Conservation (phyloP, 148 eudicot species). For the Heliamphora exappendiculata region DNA sequence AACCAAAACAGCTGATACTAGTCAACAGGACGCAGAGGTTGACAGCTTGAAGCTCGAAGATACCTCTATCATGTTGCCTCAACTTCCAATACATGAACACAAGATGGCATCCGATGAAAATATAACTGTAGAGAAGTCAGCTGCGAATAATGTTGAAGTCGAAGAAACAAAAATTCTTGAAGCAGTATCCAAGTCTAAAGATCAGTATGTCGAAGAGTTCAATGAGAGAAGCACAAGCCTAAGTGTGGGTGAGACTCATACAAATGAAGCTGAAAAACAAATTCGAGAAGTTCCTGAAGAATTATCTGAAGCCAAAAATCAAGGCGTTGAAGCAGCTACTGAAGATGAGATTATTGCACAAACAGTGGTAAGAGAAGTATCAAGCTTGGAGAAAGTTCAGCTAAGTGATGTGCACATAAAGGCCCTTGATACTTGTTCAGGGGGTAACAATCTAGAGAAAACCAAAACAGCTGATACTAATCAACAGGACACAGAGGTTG, state of each 20-base stretch:
- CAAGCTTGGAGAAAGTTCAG: neutral
- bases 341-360: neutral
- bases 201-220: slow-evolving; percentile 7
- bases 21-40: neutral
- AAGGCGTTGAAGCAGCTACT: neutral
- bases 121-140: neutral
- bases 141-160: neutral
- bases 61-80: neutral
- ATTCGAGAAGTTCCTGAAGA: neutral
- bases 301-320: neutral
- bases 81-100: neutral
- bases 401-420: slow-evolving; percentile 4
- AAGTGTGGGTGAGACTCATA: slow-evolving; percentile 4
- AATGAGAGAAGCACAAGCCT: slow-evolving; percentile 1
- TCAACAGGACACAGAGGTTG: slow-evolving; percentile 15
- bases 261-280: neutral
- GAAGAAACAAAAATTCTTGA: neutral
- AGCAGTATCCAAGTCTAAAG: neutral
- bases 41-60: neutral
- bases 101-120: neutral
- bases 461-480: neutral
- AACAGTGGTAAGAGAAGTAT: neutral
- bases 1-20: neutral
- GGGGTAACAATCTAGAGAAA: neutral
- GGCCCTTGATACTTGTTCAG: neutral